Percentiles rank a stretch among this genome's conserved stretches.
Conservation (phyloP, 2,329 filamentous ascomycete species). For the Fusarium pseudocircinatum region DNA sequence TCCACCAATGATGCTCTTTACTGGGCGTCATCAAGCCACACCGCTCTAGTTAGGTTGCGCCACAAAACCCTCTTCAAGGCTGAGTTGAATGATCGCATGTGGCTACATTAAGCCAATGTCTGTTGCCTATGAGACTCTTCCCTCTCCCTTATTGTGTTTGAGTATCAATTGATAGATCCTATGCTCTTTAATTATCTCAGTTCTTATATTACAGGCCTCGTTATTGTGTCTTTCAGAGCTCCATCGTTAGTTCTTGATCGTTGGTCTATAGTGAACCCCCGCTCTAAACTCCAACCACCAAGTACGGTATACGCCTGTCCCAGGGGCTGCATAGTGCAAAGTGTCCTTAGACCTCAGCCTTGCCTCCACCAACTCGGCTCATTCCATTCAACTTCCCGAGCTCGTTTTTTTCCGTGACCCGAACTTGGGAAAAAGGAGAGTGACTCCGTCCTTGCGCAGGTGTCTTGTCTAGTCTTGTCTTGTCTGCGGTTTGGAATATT, state of each 20-base stretch:
- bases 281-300: slow-evolving; percentile 10
- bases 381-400: slow-evolving; percentile 11
- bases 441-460: slow-evolving; percentile 3
- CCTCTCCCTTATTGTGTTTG: neutral
- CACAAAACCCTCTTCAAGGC: slow-evolving; percentile 28
- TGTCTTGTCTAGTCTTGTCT: neutral
- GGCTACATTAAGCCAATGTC: slow-evolving; percentile 22
- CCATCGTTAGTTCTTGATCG: neutral
- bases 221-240: neutral
- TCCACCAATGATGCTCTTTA: slow-evolving; percentile 26
- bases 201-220: neutral
- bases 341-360: slow-evolving; percentile 46
- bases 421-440: slow-evolving; percentile 14
- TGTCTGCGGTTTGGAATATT: slow-evolving; percentile 7
- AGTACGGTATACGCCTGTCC: slow-evolving; percentile 12
- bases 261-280: neutral
- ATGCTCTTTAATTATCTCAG: neutral
- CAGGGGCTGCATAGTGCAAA: slow-evolving; percentile 41
- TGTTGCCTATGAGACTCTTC: slow-evolving; percentile 21
- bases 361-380: slow-evolving; percentile 30
- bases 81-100: slow-evolving; percentile 25
- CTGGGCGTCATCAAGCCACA: slow-evolving; percentile 1
- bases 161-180: neutral
- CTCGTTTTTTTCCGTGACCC: slow-evolving; percentile 3
- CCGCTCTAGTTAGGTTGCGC: neutral